Evolutionary conservation across 345 rosid genomes (phyloP), one percentile per base, ranked within the genome.

Genomic region (Xanthoceras sorbifolium): DNA sequence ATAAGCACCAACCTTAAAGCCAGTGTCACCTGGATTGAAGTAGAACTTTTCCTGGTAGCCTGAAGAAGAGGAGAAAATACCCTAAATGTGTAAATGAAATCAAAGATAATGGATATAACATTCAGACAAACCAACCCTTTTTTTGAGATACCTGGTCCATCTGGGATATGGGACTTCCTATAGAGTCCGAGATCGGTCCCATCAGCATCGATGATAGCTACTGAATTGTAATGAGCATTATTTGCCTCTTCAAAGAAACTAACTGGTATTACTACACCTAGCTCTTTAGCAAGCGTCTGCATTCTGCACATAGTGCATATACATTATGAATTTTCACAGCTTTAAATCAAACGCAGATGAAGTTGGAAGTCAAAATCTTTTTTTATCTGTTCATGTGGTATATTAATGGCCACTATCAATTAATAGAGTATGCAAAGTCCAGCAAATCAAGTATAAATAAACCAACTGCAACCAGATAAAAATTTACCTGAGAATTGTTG

Each of bases 11-110:
- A 96, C 99, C 97, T 91, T 91, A 83, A 96, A 96, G 78, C 97
- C 97, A 40, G 98, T 96, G 80, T 96, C 97, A 7, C 99, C 98
- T 12, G 97, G 98, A 82, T 92, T 96, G 80, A 96, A 96, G 85
- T 96, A 91, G 89, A 96, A 96, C 76, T 96, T 93, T 88, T 96
- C 99, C 85, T 92, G 97, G 79, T 93, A 93, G 62, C 99, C 99
- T 92, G 77, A 73, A 77, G 62, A 73, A 9, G 22, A 67, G 38
- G 46, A 44, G 57, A 72, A 38, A 72, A 0, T 50, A 44, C 22
- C 18, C 46, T 71, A 42, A n/a, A 40, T 42, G 69, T 68, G 67
- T 31, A 46, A 72, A 81, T 76, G 23, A 63, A 61, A 76, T 54
- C 26, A 64, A 44, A 75, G 2, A 52, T 3, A 34, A 65, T 77